These are phyloP conservation scores for Salvia rosmarinus DNA, from an alignment of 257 asterid genomes.

Conservation along the genomic window DNA sequence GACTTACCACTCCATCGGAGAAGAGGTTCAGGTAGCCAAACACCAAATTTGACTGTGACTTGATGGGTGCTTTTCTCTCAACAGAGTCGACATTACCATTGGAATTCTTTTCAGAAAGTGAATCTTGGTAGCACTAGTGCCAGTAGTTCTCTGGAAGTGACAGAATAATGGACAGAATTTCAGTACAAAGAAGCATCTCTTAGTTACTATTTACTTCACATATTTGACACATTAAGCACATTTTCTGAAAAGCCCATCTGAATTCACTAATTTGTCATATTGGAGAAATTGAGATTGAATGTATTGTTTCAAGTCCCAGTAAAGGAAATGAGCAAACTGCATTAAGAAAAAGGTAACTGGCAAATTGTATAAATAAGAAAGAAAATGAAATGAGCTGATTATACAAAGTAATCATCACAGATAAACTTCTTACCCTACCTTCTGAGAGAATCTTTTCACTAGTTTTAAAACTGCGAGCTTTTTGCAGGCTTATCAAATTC, in stretches of 20 bases:
- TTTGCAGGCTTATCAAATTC: constrained; percentile 42
- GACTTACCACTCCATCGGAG: constrained; percentile 96
- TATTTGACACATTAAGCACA: constrained; percentile 1
- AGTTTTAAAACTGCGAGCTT: constrained; percentile 40
- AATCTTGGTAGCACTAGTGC: constrained; percentile 43
- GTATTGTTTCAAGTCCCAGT: background rate
- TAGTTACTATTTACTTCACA: constrained; percentile 10
- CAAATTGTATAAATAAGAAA: too few relatives aligned
- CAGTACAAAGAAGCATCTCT: constrained; percentile 6
- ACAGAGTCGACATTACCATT: constrained; percentile 35
- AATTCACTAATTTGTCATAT: constrained; percentile 24
- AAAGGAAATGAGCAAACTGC: background rate
- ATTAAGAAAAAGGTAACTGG: background rate
- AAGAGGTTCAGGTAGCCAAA: constrained; percentile 96
- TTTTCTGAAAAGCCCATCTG: background rate
- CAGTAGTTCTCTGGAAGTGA: constrained; percentile 63
- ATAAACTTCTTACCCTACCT: constrained; percentile 59
- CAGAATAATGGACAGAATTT: constrained; percentile 27
- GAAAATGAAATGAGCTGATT: background rate
- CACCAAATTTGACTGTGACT: constrained; percentile 76
- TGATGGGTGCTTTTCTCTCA: constrained; percentile 44
- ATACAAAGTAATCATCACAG: background rate
- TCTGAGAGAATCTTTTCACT: constrained; percentile 52
- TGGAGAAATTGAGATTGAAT: constrained; percentile 7
- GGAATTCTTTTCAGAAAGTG: constrained; percentile 40